phyloP scores from a whole-genome alignment of 257 asterid genomes.

The Thymus quinquecostatus region DNA sequence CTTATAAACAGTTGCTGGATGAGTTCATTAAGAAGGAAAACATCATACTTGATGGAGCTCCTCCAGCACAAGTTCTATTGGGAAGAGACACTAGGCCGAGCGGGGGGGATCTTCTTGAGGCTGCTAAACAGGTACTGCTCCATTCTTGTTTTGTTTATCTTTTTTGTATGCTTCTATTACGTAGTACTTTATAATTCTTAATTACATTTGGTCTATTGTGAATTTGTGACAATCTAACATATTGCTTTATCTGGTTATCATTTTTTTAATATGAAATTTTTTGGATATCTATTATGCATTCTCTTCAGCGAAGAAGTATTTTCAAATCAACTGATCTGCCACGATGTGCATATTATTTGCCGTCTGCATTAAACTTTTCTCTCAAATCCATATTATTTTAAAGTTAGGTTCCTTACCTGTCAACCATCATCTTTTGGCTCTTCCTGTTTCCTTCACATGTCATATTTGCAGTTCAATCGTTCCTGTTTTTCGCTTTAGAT shows the following conservation, averaged over 20 bases:
- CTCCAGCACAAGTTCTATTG: slow-evolving; percentile 54
- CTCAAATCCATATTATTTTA: neutral
- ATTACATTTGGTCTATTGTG: neutral
- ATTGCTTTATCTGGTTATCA: slow-evolving; percentile 20
- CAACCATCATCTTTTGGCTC: slow-evolving; percentile 4
- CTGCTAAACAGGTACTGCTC: slow-evolving; percentile 69
- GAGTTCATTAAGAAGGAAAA: slow-evolving; percentile 64
- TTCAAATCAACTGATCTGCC: slow-evolving; percentile 2
- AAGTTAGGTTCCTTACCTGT: slow-evolving; percentile 7
- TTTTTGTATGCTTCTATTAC: slow-evolving; percentile 1
- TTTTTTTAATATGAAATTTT: neutral
- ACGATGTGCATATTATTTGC: slow-evolving; percentile 16
- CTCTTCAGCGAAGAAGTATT: neutral
- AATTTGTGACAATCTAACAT: neutral
- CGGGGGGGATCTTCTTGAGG: slow-evolving; percentile 71
- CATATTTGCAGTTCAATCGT: slow-evolving; percentile 5
- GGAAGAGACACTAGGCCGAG: slow-evolving; percentile 98
- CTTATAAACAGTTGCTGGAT: slow-evolving; percentile 63
- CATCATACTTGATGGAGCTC: slow-evolving; percentile 59
- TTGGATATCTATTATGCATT: slow-evolving; percentile 8
- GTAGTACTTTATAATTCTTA: neutral
- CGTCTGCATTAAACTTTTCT: neutral
- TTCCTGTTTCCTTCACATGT: neutral
- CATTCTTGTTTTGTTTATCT: slow-evolving; percentile 13
- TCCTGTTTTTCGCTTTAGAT: slow-evolving; percentile 15